Evolutionary conservation across 345 rosid species (phyloP).

Genomic region (Gynandropsis gynandra): DNA sequence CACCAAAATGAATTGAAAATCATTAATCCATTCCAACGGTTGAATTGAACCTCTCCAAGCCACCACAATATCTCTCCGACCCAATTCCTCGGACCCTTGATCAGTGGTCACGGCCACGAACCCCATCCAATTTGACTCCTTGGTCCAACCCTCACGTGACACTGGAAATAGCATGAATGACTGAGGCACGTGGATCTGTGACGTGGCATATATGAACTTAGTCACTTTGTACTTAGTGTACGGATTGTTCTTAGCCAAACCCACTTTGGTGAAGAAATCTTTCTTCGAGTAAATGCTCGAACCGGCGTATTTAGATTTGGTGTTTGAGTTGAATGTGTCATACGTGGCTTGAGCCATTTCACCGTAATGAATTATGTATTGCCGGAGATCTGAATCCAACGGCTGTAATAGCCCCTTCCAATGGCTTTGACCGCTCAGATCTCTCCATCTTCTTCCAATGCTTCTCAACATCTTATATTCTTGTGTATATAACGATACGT

Average conservation of each 20-base stretch:
- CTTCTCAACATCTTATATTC: slow-evolving; percentile 13
- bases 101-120: slow-evolving; percentile 77
- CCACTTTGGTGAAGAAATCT: slow-evolving; percentile 52
- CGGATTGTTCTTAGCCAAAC: slow-evolving; percentile 45
- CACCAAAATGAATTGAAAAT: slow-evolving; percentile 48
- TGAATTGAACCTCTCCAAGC: slow-evolving; percentile 79
- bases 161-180: slow-evolving; percentile 52
- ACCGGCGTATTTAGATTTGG: slow-evolving; percentile 53
- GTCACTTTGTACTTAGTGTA: slow-evolving; percentile 57
- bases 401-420: slow-evolving; percentile 67
- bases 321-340: slow-evolving; percentile 54
- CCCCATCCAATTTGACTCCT: slow-evolving; percentile 85
- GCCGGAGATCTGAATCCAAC: slow-evolving; percentile 62
- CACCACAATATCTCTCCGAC: slow-evolving; percentile 79
- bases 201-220: slow-evolving; percentile 65
- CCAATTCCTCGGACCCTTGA: slow-evolving; percentile 47
- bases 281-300: slow-evolving; percentile 46
- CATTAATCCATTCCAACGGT: slow-evolving; percentile 69
- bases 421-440: slow-evolving; percentile 49
- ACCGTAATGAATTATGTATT: slow-evolving; percentile 63
- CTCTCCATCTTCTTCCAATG: slow-evolving; percentile 55
- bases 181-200: slow-evolving; percentile 49
- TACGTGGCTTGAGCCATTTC: slow-evolving; percentile 82
- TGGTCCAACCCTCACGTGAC: slow-evolving; percentile 78
- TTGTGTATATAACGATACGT: too few relatives aligned